These are phyloP conservation scores for Delphinella strobiligena DNA, from an alignment of 2,329 filamentous ascomycete genomes.

Conservation along the genomic window DNA sequence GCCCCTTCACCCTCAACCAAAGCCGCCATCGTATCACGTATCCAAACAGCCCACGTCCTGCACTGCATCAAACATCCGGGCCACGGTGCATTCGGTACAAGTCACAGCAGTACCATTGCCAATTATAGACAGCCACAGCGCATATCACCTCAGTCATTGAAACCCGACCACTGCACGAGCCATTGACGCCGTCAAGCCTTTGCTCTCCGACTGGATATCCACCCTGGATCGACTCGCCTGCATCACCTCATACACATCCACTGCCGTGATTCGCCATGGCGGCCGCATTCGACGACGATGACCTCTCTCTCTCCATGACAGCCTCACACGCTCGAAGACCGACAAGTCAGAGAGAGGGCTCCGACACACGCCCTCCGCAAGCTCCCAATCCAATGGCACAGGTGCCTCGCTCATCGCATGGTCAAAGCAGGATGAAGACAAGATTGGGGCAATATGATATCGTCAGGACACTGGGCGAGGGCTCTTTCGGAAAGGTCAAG, in stretches of 20 bases:
- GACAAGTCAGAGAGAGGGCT: slow-evolving; percentile 14
- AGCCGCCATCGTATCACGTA: too few relatives aligned
- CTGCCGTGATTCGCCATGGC: slow-evolving; percentile 22
- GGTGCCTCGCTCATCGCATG: background rate
- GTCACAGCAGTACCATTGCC: too few relatives aligned
- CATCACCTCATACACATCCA: background rate
- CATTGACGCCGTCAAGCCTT: too few relatives aligned
- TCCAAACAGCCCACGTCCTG: too few relatives aligned
- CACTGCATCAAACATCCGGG: too few relatives aligned
- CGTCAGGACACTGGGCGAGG: slow-evolving; percentile 82
- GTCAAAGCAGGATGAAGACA: slow-evolving; percentile 30
- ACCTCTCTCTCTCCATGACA: slow-evolving; percentile 27
- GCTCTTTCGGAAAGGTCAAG: slow-evolving; percentile 98
- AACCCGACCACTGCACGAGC: too few relatives aligned
- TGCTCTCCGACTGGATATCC: too few relatives aligned
- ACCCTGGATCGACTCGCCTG: background rate
- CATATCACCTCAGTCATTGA: too few relatives aligned
- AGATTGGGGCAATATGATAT: slow-evolving; percentile 87
- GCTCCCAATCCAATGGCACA: background rate
- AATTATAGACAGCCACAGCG: too few relatives aligned
- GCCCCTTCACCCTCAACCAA: too few relatives aligned
- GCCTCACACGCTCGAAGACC: slow-evolving; percentile 7
- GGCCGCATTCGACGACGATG: slow-evolving; percentile 28
- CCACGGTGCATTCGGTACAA: too few relatives aligned
- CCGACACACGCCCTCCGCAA: slow-evolving; percentile 3